Conservation (phyloP, 805 yeast genomes). For the Citeromyces matritensis region DNA sequence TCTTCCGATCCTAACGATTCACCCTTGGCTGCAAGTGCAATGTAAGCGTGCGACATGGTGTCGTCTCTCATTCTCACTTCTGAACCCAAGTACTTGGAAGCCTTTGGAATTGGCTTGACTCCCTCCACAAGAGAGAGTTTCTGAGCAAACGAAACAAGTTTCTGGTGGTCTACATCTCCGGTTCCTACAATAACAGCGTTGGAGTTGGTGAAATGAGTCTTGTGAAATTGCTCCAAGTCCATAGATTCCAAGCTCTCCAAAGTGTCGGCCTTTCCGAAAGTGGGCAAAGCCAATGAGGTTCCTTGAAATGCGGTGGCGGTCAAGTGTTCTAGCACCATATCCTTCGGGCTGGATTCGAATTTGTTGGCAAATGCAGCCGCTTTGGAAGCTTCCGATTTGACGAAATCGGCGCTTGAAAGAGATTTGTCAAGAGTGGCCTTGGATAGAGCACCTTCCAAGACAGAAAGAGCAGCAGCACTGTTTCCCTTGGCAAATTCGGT, state of each 20-base stretch:
- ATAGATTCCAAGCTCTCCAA: constrained; percentile 36
- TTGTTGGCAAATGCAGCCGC: constrained; percentile 30
- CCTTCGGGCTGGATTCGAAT: constrained; percentile 40
- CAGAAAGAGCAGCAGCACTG: constrained; percentile 27
- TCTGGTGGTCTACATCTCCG: constrained; percentile 60
- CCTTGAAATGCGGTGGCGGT: constrained; percentile 81
- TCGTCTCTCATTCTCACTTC: constrained; percentile 84
- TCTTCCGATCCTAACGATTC: constrained; percentile 49
- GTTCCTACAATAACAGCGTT: constrained; percentile 54
- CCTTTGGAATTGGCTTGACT: constrained; percentile 25
- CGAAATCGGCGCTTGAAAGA: constrained; percentile 23
- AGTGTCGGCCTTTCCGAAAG: constrained; percentile 59
- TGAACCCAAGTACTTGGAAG: constrained; percentile 67
- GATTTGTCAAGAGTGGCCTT: constrained; percentile 14
- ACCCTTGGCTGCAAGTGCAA: constrained; percentile 63
- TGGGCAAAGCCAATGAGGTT: constrained; percentile 65
- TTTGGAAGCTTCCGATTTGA: constrained; percentile 28
- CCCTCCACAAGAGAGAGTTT: constrained; percentile 34
- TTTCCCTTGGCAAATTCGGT: constrained; percentile 50
- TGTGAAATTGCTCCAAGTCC: constrained; percentile 44
- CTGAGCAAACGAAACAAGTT: constrained; percentile 52
- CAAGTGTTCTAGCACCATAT: constrained; percentile 58
- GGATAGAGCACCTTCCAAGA: constrained; percentile 12
- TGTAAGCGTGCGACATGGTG: constrained; percentile 68
- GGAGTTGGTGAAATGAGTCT: constrained; percentile 40